Evolutionary conservation across 768 basidiomycete genomes (phyloP).

Genomic region (Russula emetica): DNA sequence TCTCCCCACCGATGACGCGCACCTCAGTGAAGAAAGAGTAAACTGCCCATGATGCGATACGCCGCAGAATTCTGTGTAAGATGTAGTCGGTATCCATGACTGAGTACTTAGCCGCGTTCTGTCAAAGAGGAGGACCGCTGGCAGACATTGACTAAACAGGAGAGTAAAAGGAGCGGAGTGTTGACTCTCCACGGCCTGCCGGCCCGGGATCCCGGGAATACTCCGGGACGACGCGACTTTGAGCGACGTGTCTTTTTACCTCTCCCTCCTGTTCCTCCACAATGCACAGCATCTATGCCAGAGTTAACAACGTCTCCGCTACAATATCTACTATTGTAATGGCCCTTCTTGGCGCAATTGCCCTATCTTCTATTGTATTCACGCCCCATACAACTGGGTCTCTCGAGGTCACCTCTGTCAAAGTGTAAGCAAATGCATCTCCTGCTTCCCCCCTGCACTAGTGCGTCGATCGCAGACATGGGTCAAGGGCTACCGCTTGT

Average conservation of each 20-base stretch:
- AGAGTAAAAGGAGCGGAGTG: no score
- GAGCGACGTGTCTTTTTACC: conserved; percentile 10
- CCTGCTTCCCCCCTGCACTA: not conserved
- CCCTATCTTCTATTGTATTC: conserved; percentile 69
- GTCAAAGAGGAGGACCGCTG: not conserved
- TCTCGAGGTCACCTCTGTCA: conserved; percentile 57
- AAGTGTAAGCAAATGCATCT: conserved; percentile 54
- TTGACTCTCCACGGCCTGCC: not conserved
- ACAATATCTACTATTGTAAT: conserved; percentile 72
- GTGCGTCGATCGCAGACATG: not conserved
- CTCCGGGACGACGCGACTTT: not conserved
- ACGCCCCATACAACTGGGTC: conserved; percentile 53
- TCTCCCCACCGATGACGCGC: conserved; percentile 79
- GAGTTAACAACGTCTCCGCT: conserved; percentile 70
- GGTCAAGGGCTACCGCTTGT: conserved; percentile 3
- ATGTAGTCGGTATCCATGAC: conserved; percentile 38
- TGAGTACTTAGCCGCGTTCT: not conserved
- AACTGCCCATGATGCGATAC: conserved; percentile 67
- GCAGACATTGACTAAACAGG: not conserved
- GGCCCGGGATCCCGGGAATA: not conserved
- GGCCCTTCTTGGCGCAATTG: conserved; percentile 63
- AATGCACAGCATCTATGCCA: conserved; percentile 70
- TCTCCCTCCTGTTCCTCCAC: not conserved
- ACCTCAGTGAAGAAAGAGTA: conserved; percentile 87
- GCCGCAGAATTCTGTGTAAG: conserved; percentile 67